Evolutionary conservation across 495 filamentous ascomycete species (phyloP), one percentile per base, ranked within the genome.

Genomic region (Cairneyella variabilis): DNA sequence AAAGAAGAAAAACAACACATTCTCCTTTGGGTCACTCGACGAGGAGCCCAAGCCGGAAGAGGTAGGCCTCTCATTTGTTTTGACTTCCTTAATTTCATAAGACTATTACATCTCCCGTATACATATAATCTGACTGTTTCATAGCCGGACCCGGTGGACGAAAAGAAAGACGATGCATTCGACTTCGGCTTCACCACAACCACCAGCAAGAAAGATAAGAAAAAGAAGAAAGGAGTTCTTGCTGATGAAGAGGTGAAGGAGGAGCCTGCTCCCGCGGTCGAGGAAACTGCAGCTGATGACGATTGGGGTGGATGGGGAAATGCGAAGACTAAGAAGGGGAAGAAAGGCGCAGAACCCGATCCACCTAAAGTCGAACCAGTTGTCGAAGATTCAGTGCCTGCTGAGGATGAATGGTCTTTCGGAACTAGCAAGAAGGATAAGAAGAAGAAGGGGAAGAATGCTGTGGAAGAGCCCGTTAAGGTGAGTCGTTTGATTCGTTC

Each of bases 1-100:
- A n/a, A 76, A 73, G 54, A 76, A 75, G 64, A 72, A 71, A 52
- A 64, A 57, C n/a, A 32, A 45, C 11, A 36, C 43, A 0, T 51
- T 60, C 34, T 61, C 69, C 20, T 74, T 76, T 51, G 74, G 73
- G 10, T 39, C 53, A 37, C 54, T 67, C n/a, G 70, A 68, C 45
- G 69, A 66, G 38, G 25, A 55, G 6, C 64, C 49, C 18, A 46
- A 45, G 25, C 18, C 47, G 14, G 40, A 46, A 11, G 54, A n/a
- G n/a, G n/a, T n/a, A n/a, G n/a, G n/a, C n/a, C n/a, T n/a, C n/a
- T n/a, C n/a, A n/a, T n/a, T n/a, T n/a, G n/a, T n/a, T n/a, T n/a
- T n/a, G n/a, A n/a, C n/a, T n/a, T n/a, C n/a, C n/a, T n/a, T n/a
- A n/a, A n/a, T n/a, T n/a, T n/a, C n/a, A n/a, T n/a, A n/a, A n/a